These are phyloP conservation scores for Hirsutella rhossiliensis DNA, from an alignment of 2,329 filamentous ascomycete genomes.

Conservation along the genomic window DNA sequence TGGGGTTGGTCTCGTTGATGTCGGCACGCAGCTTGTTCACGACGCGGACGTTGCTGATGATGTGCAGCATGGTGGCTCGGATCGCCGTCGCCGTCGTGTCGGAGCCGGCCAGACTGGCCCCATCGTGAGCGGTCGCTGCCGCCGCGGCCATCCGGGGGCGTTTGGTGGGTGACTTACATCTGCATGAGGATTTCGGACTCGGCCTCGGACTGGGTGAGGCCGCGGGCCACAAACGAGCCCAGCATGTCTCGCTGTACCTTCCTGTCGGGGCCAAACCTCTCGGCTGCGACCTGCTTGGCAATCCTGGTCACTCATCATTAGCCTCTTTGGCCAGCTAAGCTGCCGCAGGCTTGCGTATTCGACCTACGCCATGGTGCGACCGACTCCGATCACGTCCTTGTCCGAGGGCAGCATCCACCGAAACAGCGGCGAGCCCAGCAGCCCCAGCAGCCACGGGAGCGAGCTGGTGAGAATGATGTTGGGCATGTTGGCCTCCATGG, in stretches of 20 bases:
- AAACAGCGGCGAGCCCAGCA: conserved; percentile 27
- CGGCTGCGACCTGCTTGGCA: conserved; percentile 30
- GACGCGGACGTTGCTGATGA: conserved; percentile 36
- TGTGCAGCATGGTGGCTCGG: conserved; percentile 37
- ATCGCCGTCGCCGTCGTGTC: conserved; percentile 46
- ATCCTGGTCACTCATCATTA: conserved; percentile 13
- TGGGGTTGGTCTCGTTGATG: conserved; percentile 7
- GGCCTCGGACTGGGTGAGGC: conserved; percentile 22
- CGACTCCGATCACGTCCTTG: conserved; percentile 24
- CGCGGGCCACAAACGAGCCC: conserved; percentile 26
- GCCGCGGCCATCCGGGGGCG: neutral
- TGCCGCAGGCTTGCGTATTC: neutral
- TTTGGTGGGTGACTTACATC: conserved; percentile 14
- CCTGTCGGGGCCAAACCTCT: conserved; percentile 30
- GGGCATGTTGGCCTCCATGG: conserved; percentile 17
- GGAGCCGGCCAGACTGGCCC: conserved; percentile 35
- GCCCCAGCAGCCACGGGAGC: conserved; percentile 11
- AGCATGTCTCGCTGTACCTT: conserved; percentile 39
- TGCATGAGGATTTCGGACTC: conserved; percentile 32
- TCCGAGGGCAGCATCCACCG: conserved; percentile 27
- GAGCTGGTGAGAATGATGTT: conserved; percentile 9
- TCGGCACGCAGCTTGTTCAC: conserved; percentile 28
- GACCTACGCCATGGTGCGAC: conserved; percentile 32
- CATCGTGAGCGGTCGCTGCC: neutral
- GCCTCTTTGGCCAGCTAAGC: neutral